A percentile compares a stretch with the other conserved stretches of the same genome.
Evolutionary conservation across 2,329 filamentous ascomycete genomes (phyloP).

Genomic region (Hymenoscyphus salicellus): DNA sequence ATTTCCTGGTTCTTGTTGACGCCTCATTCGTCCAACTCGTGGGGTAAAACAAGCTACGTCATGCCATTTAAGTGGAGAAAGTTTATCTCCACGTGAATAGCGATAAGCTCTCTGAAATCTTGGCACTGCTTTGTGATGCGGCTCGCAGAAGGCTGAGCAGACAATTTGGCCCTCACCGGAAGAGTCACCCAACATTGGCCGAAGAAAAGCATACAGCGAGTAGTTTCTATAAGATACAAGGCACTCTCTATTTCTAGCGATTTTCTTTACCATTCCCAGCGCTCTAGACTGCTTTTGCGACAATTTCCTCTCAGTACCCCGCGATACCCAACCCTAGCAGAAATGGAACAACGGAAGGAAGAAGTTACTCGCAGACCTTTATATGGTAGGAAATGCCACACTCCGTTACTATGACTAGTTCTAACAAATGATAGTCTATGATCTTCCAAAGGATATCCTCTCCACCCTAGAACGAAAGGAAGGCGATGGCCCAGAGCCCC

Average conservation of each 20-base stretch:
- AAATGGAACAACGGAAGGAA: constrained; percentile 37
- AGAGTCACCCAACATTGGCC: not conserved
- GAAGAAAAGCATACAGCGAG: not conserved
- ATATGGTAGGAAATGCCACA: constrained; percentile 35
- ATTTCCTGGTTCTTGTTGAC: not conserved
- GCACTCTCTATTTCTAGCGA: not conserved
- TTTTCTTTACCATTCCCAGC: not conserved
- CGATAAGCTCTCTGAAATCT: not conserved
- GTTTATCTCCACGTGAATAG: not conserved
- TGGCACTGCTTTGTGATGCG: not conserved
- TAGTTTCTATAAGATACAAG: not conserved
- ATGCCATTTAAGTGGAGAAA: not conserved
- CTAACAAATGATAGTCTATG: constrained; percentile 32
- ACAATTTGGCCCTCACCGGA: not conserved
- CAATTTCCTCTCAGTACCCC: not conserved
- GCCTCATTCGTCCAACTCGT: constrained; percentile 1
- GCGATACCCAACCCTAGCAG: not conserved
- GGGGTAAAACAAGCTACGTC: constrained; percentile 1
- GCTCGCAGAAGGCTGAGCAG: not conserved
- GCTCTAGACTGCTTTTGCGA: not conserved
- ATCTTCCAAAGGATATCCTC: constrained; percentile 38
- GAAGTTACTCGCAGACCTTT: constrained; percentile 40
- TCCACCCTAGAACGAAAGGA: constrained; percentile 36
- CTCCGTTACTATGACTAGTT: not conserved
- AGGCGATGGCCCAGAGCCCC: constrained; percentile 23